Base-by-base conservation (phyloP, 805 yeast genomes). In the Ogataea thermomethanolica region DNA sequence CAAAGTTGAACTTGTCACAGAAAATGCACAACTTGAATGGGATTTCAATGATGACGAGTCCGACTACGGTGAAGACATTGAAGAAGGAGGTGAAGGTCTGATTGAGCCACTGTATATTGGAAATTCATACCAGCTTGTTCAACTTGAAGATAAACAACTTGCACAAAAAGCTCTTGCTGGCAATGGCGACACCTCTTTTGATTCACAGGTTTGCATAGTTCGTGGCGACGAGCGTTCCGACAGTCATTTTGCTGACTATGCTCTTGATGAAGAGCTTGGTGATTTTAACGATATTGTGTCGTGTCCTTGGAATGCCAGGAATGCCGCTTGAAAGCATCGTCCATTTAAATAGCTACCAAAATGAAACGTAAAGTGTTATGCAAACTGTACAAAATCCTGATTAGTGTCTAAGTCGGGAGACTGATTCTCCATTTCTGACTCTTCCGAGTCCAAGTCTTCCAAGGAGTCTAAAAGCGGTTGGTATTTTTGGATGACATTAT, bases 201-300 rank as follows among this genome's bases (percentile, higher is more conserved):
- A 50, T 32, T 48, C 54, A 13, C 53, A 48, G 32, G 41, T 52
- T n/a, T 48, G 54, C 32, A 48, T 50, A 10, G 49, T 52, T 25
- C 35, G 41, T 20, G 53, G 53, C 7, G 50, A 52, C 28, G 51
- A 41, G 25, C 41, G 41, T 23, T 25, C 37, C 2, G 46, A 41
- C 22, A 37, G 40, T 28, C 50, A 44, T 14, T 39, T 47, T 4
- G 45, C 48, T 24, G 45, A 39, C 29, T 48, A 44, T 32, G 50
- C 49, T 12, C 48, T 50, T 28, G 51, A 50, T 29, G 54, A 50
- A 23, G 54, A 50, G 33, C 43, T 44, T n/a, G 46, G 44, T 1
- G 45, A 40, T 20, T 48, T 41, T 29, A 32, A 41, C 29, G 48
- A 47, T 22, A 30, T 46, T 15, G 40, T 43, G n/a, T 42, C 43